Evolutionary conservation across 2,329 filamentous ascomycete species (phyloP), one percentile per base, ranked within the genome.

Genomic region (Pestalotiopsis sp.): DNA sequence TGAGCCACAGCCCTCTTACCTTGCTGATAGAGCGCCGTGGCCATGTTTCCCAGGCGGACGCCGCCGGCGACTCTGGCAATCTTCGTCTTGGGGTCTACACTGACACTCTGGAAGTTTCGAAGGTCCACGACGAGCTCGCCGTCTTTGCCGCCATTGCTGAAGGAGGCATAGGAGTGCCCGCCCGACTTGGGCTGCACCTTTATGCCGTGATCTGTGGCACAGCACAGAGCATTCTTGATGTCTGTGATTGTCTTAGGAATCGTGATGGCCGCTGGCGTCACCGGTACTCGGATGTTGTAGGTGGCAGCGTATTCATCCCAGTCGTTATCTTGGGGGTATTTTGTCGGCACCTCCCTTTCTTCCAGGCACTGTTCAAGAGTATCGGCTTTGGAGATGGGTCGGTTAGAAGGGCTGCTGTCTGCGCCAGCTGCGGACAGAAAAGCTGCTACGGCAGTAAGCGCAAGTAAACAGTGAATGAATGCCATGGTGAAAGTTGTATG

Each of bases 131-230:
- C 76, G 63, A 79, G 72, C 59, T 75, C 72, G 4, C 79, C 78
- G 70, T 81, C 70, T 1, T 70, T 52, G 2, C 78, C 80, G 11
- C 80, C 78, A 66, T 73, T 77, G 76, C 82, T 82, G 71, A 83
- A 82, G 52, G 83, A 85, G 1, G 78, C 84, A 74, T 85, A 87
- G 12, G 80, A 83, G 70, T 87, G 85, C 0, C 85, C 85, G 12
- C 85, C 85, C 60, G 80, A 81, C 68, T 80, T 80, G 13, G 84
- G 78, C 68, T 87, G 84, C 4, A 87, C 82, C 66, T 85, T 84
- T 57, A 83, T 69, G 60, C 75, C 70, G 2, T 74, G 65, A 0
- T 69, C 73, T 0, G 84, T 84, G 65, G 79, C 83, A 64, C 75
- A 73, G 17, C 87, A 76, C 3, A 36, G 31, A 36, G 83, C 79